Evolutionary conservation across 106 monocot genomes (phyloP), one percentile per base, ranked within the genome.

Genomic region (Apostasia shenzhenica): DNA sequence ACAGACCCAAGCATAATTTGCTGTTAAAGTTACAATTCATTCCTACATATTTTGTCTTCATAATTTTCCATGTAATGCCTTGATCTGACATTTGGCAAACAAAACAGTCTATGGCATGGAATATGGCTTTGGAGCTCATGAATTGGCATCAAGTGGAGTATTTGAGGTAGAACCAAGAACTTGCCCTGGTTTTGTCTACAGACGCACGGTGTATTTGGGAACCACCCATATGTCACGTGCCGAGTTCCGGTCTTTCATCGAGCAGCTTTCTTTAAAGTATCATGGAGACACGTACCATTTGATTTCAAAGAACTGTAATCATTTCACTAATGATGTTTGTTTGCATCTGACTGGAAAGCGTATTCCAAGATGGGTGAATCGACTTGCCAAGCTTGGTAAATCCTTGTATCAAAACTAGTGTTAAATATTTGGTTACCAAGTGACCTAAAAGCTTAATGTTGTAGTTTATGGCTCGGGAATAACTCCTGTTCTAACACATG

Each of bases 81-180:
- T 26, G 26, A 26, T 26, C 26, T 26, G 26, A 26, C 26, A 26
- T 26, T 26, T 26, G 26, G 26, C 13, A 11, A 65, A 52, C 12
- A 40, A 68, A 5, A 41, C 77, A 77, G 77, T 77, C 51, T 54
- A 77, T 61, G 77, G 71, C 7, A 71, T 71, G 70, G 77, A 77
- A 46, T 77, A 77, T 52, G 77, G 71, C 14, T 77, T 71, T 66
- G 77, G 77, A 66, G 77, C 77, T 5, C 77, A 77, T 63, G 77
- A 77, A 2, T 77, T 66, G 41, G 51, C 77, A 59, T 40, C 41
- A 55, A 77, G 77, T 59, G 77, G 77, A 42, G 71, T 77, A 37
- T 77, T 77, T 59, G 77, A 77, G 66, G 77, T 77, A 43, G 77
- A 77, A 77, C 77, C 77, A 8, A 77, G 66, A 59, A 66, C 51